Percentiles rank a stretch among this genome's conserved stretches.
phyloP scores from a whole-genome alignment of 305 asterid species.

The Fraxinus nigra region DNA sequence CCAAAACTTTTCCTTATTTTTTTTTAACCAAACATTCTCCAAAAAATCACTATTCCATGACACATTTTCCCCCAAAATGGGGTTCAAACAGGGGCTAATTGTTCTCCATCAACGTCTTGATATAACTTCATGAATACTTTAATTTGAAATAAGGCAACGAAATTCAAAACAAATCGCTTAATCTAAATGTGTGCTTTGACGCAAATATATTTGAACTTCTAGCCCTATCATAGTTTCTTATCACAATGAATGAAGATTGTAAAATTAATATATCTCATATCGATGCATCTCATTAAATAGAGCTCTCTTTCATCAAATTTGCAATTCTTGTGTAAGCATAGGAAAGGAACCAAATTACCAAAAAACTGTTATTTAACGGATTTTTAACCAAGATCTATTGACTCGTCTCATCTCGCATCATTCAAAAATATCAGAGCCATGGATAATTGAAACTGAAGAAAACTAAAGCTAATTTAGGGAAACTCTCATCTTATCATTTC shows the following conservation, averaged over 20 bases:
- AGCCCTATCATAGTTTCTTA: neutral
- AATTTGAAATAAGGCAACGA: neutral
- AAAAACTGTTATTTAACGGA: neutral
- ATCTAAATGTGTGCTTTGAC: neutral
- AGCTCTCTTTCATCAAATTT: neutral
- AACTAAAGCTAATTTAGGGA: neutral
- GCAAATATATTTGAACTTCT: neutral
- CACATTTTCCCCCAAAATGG: too few species aligned
- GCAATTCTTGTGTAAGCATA: neutral
- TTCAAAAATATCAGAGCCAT: neutral
- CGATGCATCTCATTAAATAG: neutral
- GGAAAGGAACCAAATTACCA: neutral
- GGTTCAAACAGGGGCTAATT: neutral
- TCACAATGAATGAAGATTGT: neutral
- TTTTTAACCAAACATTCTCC: too few species aligned
- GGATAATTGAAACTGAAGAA: neutral
- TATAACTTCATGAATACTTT: neutral
- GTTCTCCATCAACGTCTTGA: neutral
- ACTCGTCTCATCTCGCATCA: neutral
- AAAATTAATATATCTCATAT: neutral
- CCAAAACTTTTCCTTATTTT: too few species aligned
- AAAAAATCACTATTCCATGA: too few species aligned
- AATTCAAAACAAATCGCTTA: neutral
- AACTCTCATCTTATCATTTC: neutral
- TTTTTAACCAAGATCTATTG: neutral